Base-by-base conservation (phyloP, 2,329 filamentous ascomycete species). In the Pyricularia grisea region DNA sequence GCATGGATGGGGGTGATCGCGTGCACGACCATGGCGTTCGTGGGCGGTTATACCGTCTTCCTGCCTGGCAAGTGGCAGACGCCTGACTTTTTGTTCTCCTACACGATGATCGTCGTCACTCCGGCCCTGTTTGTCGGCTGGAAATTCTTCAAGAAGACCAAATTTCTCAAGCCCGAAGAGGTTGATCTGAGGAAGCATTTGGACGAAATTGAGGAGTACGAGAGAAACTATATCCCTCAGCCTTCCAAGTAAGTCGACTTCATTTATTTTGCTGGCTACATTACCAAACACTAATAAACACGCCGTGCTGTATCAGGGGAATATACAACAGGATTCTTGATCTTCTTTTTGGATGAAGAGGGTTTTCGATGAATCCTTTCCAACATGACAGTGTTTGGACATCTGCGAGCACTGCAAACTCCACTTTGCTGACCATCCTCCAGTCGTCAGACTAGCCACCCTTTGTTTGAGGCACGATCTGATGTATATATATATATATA, bases 101-200 rank as follows among this genome's bases (percentile, higher is more conserved):
- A 77, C 67, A 75, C 75, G 10, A 77, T 77, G 76, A 74, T 77
- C 28, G 71, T 68, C 28, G 67, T 76, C 33, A 72, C 67, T 25
- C 76, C 76, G 3, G 10, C 81, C 5, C 79, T 93, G 11, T 93
- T 86, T 74, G 31, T 90, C 3, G 84, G 82, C 5, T 92, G 89
- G 87, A 93, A 93, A 78, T 10, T 90, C 1, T 69, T 86, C 72
- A 87, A 89, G 76, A 83, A 81, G 74, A 91, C 89, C 0, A 87
- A 84, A 72, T 81, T 85, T 70, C 77, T 84, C 67, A 81, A 79
- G 65, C 81, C 87, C 0, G 78, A 83, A 25, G 85, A 90, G 68
- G 83, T 88, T 0, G 89, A 92, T 75, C 76, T 92, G 63, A 33
- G 17, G 6, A 85, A 85, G 50, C 88, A 89, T 70, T 79, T 91